Percentiles rank a stretch among this genome's conserved stretches.
These are phyloP conservation scores for Ascochyta koolunga DNA, from an alignment of 2,329 filamentous ascomycete genomes.

Conservation along the genomic window DNA sequence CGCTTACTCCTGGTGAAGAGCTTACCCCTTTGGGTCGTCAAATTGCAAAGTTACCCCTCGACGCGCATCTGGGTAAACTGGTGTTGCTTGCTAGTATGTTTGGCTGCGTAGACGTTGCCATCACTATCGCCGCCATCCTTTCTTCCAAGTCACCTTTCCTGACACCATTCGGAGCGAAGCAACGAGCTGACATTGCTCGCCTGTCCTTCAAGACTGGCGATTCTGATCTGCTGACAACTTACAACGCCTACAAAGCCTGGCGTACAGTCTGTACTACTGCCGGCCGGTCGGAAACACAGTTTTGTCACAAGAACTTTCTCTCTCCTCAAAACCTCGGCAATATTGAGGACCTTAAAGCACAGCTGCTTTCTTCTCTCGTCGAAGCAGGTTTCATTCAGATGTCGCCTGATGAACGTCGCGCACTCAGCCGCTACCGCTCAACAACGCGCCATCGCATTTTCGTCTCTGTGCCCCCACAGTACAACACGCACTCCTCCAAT, in stretches of 20 bases:
- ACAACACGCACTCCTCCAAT: conserved; percentile 78
- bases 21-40: conserved; percentile 86
- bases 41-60: conserved; percentile 84
- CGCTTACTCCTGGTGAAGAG: conserved; percentile 79
- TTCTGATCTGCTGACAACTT: conserved; percentile 89
- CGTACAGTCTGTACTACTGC: conserved; percentile 77
- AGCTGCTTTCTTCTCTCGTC: conserved; percentile 81
- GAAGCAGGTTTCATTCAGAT: conserved; percentile 84
- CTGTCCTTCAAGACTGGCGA: conserved; percentile 81
- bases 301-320: conserved; percentile 93
- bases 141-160: conserved; percentile 95
- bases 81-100: conserved; percentile 87
- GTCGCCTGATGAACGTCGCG: conserved; percentile 72
- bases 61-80: conserved; percentile 93
- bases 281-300: conserved; percentile 78
- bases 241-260: conserved; percentile 93
- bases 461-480: conserved; percentile 78
- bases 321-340: conserved; percentile 86
- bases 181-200: conserved; percentile 80
- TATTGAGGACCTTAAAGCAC: conserved; percentile 94
- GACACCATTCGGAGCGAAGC: conserved; percentile 80
- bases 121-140: conserved; percentile 90
- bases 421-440: conserved; percentile 72
- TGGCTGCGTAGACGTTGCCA: conserved; percentile 86
- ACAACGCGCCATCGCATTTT: conserved; percentile 73